Percentiles rank a stretch among this genome's conserved stretches.
phyloP scores from a whole-genome alignment of 495 filamentous ascomycete species.

The Tuber melanosporum region DNA sequence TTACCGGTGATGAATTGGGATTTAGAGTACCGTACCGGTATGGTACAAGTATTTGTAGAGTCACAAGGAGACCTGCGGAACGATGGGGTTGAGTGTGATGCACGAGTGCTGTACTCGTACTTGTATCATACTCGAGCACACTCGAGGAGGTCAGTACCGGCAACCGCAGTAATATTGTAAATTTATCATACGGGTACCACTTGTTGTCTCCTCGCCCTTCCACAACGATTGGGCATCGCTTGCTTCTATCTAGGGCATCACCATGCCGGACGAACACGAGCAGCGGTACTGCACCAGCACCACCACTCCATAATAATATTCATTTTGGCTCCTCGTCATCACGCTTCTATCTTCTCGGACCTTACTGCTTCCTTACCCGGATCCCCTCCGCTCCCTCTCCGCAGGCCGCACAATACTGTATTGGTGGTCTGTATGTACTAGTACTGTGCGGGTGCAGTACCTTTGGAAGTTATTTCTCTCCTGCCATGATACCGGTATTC shows the following conservation, averaged over 20 bases:
- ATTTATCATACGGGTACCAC: not conserved
- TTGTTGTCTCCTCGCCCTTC: not conserved
- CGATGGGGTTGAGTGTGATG: not conserved
- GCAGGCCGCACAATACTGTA: not conserved
- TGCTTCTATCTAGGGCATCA: not conserved
- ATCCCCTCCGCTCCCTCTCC: not conserved
- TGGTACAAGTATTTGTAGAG: not conserved
- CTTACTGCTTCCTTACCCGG: not conserved
- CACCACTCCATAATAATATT: not conserved
- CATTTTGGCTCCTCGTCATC: not conserved
- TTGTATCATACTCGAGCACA: too few relatives aligned
- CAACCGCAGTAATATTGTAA: not conserved
- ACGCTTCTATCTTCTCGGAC: not conserved
- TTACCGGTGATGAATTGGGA: not conserved
- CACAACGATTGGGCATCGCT: not conserved
- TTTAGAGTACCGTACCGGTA: too few relatives aligned
- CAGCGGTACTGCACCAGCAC: too few relatives aligned
- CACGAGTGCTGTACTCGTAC: too few relatives aligned
- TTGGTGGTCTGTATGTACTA: not conserved
- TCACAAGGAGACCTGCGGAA: not conserved
- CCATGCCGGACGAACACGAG: not conserved
- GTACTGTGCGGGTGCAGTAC: not conserved
- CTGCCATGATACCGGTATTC: not conserved
- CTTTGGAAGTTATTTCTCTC: not conserved
- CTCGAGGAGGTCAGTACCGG: not conserved